These are phyloP conservation scores for Hypocreales sp. DNA, from an alignment of 2,329 filamentous ascomycete genomes.

Conservation along the genomic window DNA sequence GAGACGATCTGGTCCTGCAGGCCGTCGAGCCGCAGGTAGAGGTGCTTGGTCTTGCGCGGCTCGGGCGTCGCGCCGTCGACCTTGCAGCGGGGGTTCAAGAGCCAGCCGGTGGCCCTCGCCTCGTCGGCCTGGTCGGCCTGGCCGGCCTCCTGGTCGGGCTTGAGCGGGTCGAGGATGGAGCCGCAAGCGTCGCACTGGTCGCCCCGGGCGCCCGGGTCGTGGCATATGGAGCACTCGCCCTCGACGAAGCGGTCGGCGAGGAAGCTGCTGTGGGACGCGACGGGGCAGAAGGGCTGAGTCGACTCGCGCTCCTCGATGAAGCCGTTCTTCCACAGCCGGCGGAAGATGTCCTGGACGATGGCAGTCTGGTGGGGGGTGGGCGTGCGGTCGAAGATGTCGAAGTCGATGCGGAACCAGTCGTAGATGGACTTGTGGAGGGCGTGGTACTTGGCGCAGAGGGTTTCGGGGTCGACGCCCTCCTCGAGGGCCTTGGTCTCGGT, in stretches of 20 bases:
- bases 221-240: constrained; percentile 61
- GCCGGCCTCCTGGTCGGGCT: no score
- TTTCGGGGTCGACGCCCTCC: constrained; percentile 64
- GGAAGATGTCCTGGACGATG: constrained; percentile 86
- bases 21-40: constrained; percentile 77
- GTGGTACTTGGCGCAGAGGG: constrained; percentile 88
- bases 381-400: constrained; percentile 90
- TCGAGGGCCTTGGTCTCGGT: constrained; percentile 93
- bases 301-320: constrained; percentile 78
- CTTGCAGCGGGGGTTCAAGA: constrained; percentile 83
- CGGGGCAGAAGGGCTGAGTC: constrained; percentile 79
- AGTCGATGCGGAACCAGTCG: constrained; percentile 89
- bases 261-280: constrained; percentile 58
- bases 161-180: constrained; percentile 53
- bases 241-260: constrained; percentile 79
- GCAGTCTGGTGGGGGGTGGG: constrained; percentile 79
- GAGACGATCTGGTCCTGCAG: constrained; percentile 61
- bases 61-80: constrained; percentile 73
- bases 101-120: no score
- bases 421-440: constrained; percentile 82
- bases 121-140: no score
- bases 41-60: constrained; percentile 70
- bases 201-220: constrained; percentile 54
- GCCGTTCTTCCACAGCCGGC: constrained; percentile 73
- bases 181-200: constrained; percentile 68